Percentiles rank a stretch among this genome's conserved stretches.
Conservation (phyloP, 1,284 basidiomycete species). For the Boletus mariae region DNA sequence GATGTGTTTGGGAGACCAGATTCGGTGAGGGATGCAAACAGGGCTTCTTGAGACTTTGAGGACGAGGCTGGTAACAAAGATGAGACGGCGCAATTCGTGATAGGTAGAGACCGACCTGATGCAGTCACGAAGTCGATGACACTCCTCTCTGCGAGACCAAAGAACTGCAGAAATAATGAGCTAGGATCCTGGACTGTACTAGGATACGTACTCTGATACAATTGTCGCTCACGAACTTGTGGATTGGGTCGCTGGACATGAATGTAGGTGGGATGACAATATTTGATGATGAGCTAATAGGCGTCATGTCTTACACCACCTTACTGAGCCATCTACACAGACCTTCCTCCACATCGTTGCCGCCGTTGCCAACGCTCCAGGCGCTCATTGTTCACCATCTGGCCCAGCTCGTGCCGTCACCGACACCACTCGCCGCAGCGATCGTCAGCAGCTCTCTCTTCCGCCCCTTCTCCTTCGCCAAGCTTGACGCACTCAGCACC, state of each 20-base stretch:
- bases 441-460: conserved; percentile 61
- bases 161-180: conserved; percentile 48
- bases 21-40: conserved; percentile 72
- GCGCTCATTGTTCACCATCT: conserved; percentile 63
- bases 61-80: conserved; percentile 56
- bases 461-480: conserved; percentile 44
- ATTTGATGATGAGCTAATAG: conserved; percentile 6
- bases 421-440: conserved; percentile 65
- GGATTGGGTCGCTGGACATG: conserved; percentile 47
- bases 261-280: not conserved
- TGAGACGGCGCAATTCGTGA: conserved; percentile 1
- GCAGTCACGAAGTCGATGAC: conserved; percentile 85
- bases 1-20: conserved; percentile 79
- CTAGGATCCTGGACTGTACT: not conserved
- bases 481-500: conserved; percentile 50
- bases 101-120: conserved; percentile 51
- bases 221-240: conserved; percentile 85
- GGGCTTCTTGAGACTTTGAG: conserved; percentile 74
- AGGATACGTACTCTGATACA: conserved; percentile 61
- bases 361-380: conserved; percentile 49
- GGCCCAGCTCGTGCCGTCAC: conserved; percentile 46
- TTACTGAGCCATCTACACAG: conserved; percentile 58
- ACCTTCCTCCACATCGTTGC: conserved; percentile 43
- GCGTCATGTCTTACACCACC: conserved; percentile 42
- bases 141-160: conserved; percentile 78